Evolutionary conservation across 345 rosid genomes (phyloP), one percentile per base, ranked within the genome.

Genomic region (Hibiscus mutabilis): DNA sequence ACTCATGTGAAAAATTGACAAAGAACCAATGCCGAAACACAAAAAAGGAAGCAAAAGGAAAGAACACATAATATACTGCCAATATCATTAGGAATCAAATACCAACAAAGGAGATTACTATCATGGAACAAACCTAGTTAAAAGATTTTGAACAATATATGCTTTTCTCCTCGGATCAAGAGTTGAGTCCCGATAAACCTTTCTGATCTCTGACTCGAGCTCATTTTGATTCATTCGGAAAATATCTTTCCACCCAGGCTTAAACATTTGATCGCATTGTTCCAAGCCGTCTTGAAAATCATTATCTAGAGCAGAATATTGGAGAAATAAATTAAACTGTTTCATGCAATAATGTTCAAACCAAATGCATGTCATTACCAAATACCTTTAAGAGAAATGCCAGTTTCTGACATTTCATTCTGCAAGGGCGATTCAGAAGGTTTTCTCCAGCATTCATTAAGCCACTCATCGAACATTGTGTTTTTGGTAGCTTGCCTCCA

Each of bases 211-310:
- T 46, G 90, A 80, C 74, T 88, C 93, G 5, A 88, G 90, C 78
- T 88, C 90, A 82, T 78, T 86, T 79, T 88, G 85, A 74, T 88
- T 88, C 90, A 88, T 84, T n/a, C 92, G 89, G 73, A 93, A 93
- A 44, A 93, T 93, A 83, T 91, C 97, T 71, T 89, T 89, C 97
- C 97, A 88, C 31, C 98, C 98, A 74, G 98, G 98, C 86, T 91
- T 91, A 86, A 93, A 93, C 82, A 82, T 89, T 69, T 77, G 86
- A 78, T 87, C 90, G 73, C 74, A 78, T 58, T 85, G 92, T 76
- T 89, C 90, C 79, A 89, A 72, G 75, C 80, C 80, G 73, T 89
- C 93, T 68, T 77, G 83, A 66, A 87, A 77, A 66, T 84, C 88
- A 75, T 71, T 73, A 61, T 73, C 97, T 91, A 64, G 6, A 75